Evolutionary conservation across 2,329 filamentous ascomycete species (phyloP).

Genomic region (Phyllosticta capitalensis): DNA sequence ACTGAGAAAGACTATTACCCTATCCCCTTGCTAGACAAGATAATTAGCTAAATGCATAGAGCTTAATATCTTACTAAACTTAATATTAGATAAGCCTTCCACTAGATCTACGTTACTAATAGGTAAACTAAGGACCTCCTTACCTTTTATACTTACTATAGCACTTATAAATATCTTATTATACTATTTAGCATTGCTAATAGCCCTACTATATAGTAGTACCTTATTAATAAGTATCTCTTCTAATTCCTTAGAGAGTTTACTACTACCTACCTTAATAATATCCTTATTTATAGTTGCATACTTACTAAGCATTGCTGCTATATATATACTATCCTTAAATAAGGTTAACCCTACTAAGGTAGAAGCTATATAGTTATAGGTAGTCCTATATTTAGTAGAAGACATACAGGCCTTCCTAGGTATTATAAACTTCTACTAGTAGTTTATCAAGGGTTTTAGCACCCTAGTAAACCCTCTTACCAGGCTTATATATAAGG

Average conservation of each 20-base stretch:
- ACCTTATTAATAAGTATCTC: too few relatives aligned
- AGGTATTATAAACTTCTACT: too few relatives aligned
- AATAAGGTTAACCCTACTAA: constrained; percentile 9
- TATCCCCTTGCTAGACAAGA: constrained; percentile 11
- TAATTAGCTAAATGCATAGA: constrained; percentile 8
- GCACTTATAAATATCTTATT: too few relatives aligned
- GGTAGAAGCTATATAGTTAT: constrained; percentile 8
- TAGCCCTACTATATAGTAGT: too few relatives aligned
- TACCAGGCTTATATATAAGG: not conserved
- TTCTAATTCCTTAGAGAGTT: too few relatives aligned
- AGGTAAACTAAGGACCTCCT: too few relatives aligned
- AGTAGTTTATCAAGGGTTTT: not conserved
- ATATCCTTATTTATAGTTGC: constrained; percentile 14
- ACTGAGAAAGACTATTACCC: constrained; percentile 10
- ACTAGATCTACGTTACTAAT: too few relatives aligned
- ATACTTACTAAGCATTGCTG: constrained; percentile 8
- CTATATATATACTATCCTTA: constrained; percentile 9
- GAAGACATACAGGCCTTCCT: too few relatives aligned
- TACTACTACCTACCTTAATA: constrained; percentile 13
- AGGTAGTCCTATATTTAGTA: constrained; percentile 13
- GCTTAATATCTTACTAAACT: constrained; percentile 12
- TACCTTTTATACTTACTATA: too few relatives aligned
- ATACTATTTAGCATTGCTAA: too few relatives aligned
- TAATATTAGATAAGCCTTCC: too few relatives aligned
- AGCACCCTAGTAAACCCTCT: not conserved